Percentiles rank a stretch among this genome's conserved stretches.
phyloP scores from a whole-genome alignment of 306 rosid species.

The Chamaecrista fasciculata region DNA sequence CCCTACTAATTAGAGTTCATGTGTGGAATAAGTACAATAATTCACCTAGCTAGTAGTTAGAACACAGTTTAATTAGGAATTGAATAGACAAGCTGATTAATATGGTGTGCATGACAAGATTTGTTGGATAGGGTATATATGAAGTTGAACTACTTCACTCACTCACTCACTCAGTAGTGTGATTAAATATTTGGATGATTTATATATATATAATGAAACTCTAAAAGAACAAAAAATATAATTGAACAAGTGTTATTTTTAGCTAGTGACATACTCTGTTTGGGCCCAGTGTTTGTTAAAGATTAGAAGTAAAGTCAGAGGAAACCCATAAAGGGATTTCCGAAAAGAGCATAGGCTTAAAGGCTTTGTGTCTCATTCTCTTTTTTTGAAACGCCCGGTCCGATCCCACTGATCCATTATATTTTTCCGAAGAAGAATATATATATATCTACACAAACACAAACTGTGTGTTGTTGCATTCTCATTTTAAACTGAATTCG shows the following conservation, averaged over 20 bases:
- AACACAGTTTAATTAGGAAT: not conserved
- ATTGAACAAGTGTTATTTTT: not conserved
- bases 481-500: not conserved
- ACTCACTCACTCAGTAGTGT: not conserved
- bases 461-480: not conserved
- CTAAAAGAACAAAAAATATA: not conserved
- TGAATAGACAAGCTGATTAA: not conserved
- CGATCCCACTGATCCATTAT: not conserved
- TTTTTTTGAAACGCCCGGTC: not conserved
- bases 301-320: not conserved
- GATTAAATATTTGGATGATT: not conserved
- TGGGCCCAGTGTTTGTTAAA: constrained; percentile 22
- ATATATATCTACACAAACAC: too few relatives aligned
- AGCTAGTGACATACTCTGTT: not conserved
- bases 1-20: not conserved
- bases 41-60: not conserved
- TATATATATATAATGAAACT: not conserved
- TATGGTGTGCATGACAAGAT: not conserved
- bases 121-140: not conserved
- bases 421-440: constrained; percentile 21
- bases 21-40: not conserved
- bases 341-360: constrained; percentile 27
- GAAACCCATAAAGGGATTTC: constrained; percentile 24
- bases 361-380: constrained; percentile 21
- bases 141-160: not conserved